Evolutionary conservation across 345 rosid genomes (phyloP), one percentile per base, ranked within the genome.

Genomic region (Stellera chamaejasme): DNA sequence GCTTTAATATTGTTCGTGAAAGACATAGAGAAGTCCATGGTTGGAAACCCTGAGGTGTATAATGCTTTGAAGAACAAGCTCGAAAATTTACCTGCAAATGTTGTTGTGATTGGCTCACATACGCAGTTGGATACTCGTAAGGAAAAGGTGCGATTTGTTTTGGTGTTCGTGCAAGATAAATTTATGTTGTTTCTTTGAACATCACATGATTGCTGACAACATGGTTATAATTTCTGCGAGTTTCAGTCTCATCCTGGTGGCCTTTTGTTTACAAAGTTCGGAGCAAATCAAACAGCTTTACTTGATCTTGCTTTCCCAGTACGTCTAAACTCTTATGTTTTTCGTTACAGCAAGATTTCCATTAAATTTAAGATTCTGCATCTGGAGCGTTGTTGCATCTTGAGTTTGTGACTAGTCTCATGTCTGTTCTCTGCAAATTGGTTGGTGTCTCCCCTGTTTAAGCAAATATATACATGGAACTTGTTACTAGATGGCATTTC

Each of bases 261-360:
- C 27, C 84, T 89, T 75, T 51, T 89, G 53, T 83, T 89, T 62
- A 89, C 97, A 5, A 89, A 89, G 74, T 80, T 89, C 75, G 91
- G 89, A n/a, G 73, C 94, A 82, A 89, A 80, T 63, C 91, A 84
- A 64, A 83, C 97, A 13, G 89, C 97, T 39, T 62, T 89, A 45
- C 77, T 89, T 57, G 97, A 89, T 61, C 79, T 89, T 50, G 93
- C 96, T n/a, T 85, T 89, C 69, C 94, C 91, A 79, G 97, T 89
- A 83, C 53, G 74, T 19, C 57, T 51, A 15, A 58, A 23, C 39
- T 8, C 39, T 32, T 2, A 19, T 3, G 39, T 32, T 32, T 32
- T 32, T 32, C 9, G 9, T 1, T 32, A 32, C 7, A 5, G 39
- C 9, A 32, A 32, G 5, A 8, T 32, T 5, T 32, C 23, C 23